Base-by-base conservation (phyloP, 2,329 filamentous ascomycete genomes). In the Fusarium nurragi region DNA sequence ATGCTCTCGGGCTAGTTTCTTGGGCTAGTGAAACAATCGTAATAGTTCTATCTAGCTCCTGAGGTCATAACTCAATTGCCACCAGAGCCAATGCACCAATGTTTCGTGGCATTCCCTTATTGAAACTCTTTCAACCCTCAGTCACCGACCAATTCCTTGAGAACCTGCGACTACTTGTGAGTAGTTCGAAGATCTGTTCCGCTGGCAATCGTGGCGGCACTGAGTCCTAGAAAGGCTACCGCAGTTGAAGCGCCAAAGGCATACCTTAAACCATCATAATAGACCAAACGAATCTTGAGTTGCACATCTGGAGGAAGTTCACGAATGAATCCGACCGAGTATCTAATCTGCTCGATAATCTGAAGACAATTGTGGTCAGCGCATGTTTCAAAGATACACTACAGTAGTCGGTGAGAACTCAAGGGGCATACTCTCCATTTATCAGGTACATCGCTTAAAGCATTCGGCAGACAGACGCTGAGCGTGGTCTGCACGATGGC, bases 401-500 rank as follows among this genome's bases (percentile, higher is more conserved):
- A 36, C n/a, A 28, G 7, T 32, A 28, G 9, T 30, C 34, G 39
- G 25, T 8, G 34, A 16, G 38, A 60, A 75, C 32, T 60, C 68
- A 60, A 65, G 45, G 68, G 66, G 52, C 80, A 65, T 84, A 88
- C 86, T 79, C 79, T 81, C 76, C 80, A 81, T 81, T 86, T 88
- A 65, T 88, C 79, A 60, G 83, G 79, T 71, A 88, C 77, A 71
- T 80, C 82, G 70, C 77, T 79, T 73, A 89, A 76, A 65, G 81
- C 85, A 60, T 77, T 75, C 6, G 83, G 82, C 23, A 90, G 78
- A 60, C 81, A 79, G 66, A 80, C 76, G 67, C 80, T 85, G 64
- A 90, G 79, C 53, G 83, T 85, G 54, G 86, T 89, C 74, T 90
- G 87, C 30, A 88, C 79, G 40, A 90, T 86, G 8, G 86, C 82